These are phyloP conservation scores for Entomortierella parvispora DNA, from an alignment of 192 early-diverging fungal species.

Conservation along the genomic window DNA sequence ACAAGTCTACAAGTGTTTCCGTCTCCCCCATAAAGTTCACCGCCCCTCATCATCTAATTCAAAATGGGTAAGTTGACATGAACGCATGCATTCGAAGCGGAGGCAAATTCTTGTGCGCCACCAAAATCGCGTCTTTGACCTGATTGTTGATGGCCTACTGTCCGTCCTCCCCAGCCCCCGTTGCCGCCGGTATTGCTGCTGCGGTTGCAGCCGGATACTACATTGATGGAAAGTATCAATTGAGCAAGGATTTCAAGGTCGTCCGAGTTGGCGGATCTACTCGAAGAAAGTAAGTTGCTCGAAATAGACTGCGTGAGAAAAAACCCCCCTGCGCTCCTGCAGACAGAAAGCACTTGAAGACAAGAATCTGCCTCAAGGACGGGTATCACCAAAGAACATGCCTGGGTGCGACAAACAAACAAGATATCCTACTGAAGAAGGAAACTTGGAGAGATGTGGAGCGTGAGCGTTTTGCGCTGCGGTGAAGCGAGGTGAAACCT, in stretches of 20 bases:
- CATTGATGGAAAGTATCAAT: constrained; percentile 34
- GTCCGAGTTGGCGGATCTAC: background rate
- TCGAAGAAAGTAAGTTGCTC: constrained; percentile 17
- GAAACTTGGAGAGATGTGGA: background rate
- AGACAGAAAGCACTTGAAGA: too few relatives aligned
- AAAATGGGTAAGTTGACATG: too few relatives aligned
- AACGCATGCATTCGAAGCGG: too few relatives aligned
- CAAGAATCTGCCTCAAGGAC: background rate
- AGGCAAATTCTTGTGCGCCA: too few relatives aligned
- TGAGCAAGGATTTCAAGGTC: constrained; percentile 26
- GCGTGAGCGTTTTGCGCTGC: too few relatives aligned
- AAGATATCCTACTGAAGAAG: background rate
- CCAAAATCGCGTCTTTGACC: too few relatives aligned
- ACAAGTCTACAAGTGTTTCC: too few relatives aligned
- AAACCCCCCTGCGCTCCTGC: background rate
- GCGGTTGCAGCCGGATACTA: constrained; percentile 24
- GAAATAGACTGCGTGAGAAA: background rate
- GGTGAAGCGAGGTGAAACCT: background rate
- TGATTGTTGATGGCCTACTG: too few relatives aligned
- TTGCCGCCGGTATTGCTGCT: constrained; percentile 25
- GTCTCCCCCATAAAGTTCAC: too few relatives aligned
- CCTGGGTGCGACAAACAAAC: background rate
- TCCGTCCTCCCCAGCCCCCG: constrained; percentile 1
- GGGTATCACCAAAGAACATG: background rate
- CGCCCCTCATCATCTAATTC: too few relatives aligned